Base-by-base conservation (phyloP, 495 filamentous ascomycete genomes). In the Sporormia fimetaria region DNA sequence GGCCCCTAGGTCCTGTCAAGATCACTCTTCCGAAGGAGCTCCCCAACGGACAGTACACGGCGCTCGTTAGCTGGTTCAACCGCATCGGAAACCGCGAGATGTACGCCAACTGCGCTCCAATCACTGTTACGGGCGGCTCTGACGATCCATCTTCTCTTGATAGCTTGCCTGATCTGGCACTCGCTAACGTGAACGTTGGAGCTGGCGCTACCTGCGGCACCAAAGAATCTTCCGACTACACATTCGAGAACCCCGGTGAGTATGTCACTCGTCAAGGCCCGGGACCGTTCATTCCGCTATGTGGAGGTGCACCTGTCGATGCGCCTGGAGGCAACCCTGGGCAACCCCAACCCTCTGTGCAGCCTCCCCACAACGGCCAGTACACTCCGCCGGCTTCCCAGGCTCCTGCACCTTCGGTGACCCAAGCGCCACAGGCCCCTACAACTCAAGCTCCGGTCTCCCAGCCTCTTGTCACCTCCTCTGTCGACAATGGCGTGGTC, bases 11-110 rank as follows among this genome's bases (percentile, higher is more conserved):
- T n/a, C n/a, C n/a, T n/a, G n/a, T n/a, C n/a, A n/a, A n/a, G n/a
- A n/a, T 73, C 65, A 65, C 54, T 0, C 62, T 85, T 15, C 80
- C 80, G 0, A 37, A 58, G 4, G 62, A 66, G 10, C 63, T 82
- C 17, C 70, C 68, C 0, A 63, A 71, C 4, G 80, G 80, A 7
- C 62, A 69, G 30, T 15, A 52, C 6, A 52, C 57, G 0, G 25
- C 80, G 30, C 66, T 70, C 1, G 79, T 73, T 75, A 68, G 67
- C 0, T 80, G 76, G 76, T 69, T 73, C 54, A 76, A 68, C 15
- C 15, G 45, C 3, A 28, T 66, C 0, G 74, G 74, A 0, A 70
- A 75, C 41, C 64, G 65, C 9, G 73, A 76, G 50, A 73, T 79
- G 63, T 79, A 75, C 56, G 73, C 74, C 67, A 73, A 71, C 54